phyloP scores from a whole-genome alignment of 805 yeast genomes.

The Kluyveromyces lactis region DNA sequence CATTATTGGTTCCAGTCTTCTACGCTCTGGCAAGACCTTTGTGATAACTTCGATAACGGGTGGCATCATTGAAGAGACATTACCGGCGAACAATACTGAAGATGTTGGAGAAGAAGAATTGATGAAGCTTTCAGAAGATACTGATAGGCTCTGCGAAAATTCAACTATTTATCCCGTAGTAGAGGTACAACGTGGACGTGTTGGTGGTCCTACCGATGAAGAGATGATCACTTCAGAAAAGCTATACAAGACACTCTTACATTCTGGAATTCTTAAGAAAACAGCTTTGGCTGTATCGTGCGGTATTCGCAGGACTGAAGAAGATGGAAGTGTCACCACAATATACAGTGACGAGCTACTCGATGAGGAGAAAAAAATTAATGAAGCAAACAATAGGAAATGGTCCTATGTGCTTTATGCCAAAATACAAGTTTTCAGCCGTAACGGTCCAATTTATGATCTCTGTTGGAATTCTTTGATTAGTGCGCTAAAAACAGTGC shows the following conservation, averaged over 20 bases:
- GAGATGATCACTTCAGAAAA: constrained; percentile 69
- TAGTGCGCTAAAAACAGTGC: constrained; percentile 49
- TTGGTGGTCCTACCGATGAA: constrained; percentile 78
- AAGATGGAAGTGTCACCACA: constrained; percentile 40
- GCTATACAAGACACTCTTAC: constrained; percentile 50
- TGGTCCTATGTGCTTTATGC: constrained; percentile 61
- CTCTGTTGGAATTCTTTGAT: constrained; percentile 62
- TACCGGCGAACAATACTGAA: constrained; percentile 34
- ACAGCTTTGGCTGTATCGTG: constrained; percentile 38
- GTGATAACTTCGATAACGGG: constrained; percentile 66
- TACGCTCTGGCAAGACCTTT: constrained; percentile 63
- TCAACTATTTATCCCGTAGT: constrained; percentile 62
- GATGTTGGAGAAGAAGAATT: constrained; percentile 33
- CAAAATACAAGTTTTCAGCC: constrained; percentile 65
- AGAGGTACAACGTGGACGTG: constrained; percentile 64
- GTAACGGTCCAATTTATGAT: constrained; percentile 78
- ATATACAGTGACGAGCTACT: constrained; percentile 38
- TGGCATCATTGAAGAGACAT: constrained; percentile 50
- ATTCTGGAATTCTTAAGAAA: constrained; percentile 44
- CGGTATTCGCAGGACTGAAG: constrained; percentile 41
- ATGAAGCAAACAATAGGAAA: constrained; percentile 29
- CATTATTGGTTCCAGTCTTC: constrained; percentile 59
- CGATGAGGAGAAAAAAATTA: constrained; percentile 15
- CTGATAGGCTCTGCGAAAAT: constrained; percentile 23
- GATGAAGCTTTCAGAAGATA: constrained; percentile 14